These are phyloP conservation scores for Holtermanniella nyarrowii DNA, from an alignment of 768 basidiomycete genomes.

Conservation along the genomic window DNA sequence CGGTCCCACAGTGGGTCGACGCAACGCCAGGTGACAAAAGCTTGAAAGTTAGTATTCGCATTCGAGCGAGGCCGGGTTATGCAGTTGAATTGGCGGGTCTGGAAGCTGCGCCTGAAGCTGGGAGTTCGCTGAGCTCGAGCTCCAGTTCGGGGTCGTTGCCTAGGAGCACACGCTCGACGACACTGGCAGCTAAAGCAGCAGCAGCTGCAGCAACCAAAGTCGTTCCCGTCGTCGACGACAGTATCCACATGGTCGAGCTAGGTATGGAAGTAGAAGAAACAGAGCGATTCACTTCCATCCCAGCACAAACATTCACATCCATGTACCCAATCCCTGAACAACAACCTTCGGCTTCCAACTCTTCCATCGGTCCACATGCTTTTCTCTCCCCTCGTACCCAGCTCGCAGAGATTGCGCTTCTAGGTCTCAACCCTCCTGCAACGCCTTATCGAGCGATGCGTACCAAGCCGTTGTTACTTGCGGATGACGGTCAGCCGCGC, in stretches of 20 bases:
- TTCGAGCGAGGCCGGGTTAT: constrained; percentile 12
- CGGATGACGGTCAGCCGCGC: constrained; percentile 32
- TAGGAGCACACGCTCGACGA: too few species aligned
- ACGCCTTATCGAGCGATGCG: neutral
- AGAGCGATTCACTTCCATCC: constrained; percentile 27
- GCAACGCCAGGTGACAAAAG: constrained; percentile 20
- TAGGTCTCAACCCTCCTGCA: constrained; percentile 6
- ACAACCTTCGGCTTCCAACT: constrained; percentile 21
- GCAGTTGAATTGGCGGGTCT: neutral
- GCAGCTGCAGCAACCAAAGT: neutral
- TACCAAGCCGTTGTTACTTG: constrained; percentile 18
- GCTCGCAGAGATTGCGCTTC: constrained; percentile 13
- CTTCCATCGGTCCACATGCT: constrained; percentile 10
- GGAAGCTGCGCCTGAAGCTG: neutral
- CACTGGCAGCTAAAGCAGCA: neutral
- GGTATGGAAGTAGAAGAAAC: constrained; percentile 39
- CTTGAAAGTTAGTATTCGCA: constrained; percentile 23
- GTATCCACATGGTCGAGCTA: constrained; percentile 28
- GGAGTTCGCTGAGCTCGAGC: neutral
- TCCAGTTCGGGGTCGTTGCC: neutral
- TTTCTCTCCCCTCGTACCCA: constrained; percentile 19
- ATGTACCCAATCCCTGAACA: constrained; percentile 27
- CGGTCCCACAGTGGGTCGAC: constrained; percentile 36
- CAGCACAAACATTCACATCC: constrained; percentile 23
- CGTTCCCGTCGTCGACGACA: constrained; percentile 4